Base-by-base conservation (phyloP, 2,329 filamentous ascomycete species). In the Penicillium sp. region DNA sequence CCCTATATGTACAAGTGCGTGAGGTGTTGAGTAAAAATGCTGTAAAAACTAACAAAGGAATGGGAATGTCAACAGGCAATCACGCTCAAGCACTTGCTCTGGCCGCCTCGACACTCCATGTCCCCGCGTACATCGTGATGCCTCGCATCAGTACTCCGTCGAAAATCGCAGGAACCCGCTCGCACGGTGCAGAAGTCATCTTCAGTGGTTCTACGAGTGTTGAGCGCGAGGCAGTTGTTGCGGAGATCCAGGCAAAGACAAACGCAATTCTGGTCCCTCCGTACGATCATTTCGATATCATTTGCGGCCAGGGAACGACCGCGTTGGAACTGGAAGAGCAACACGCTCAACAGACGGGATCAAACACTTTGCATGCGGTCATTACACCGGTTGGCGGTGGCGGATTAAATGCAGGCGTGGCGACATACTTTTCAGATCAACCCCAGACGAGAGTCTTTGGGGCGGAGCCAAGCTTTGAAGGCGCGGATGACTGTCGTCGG, bases 31-130 rank as follows among this genome's bases (percentile, higher is more conserved):
- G 18, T 3, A 18, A 18, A 18, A 18, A 18, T 18, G 18, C 2
- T 18, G 18, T 18, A 18, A 18, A 18, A 18, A 18, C 3, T 18
- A 18, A 18, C 18, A 18, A 85, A 65, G 90, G 89, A 91, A 71
- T 43, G 59, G 18, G 18, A 18, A 18, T 18, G 18, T 25, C 25
- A 11, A 9, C 54, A 91, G 90, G 91, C 50, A 97, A 97, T 71
- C 93, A 97, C 66, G 91, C 91, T 0, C 90, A 95, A 75, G 91
- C 93, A 1, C 82, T 97, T 48, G 82, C 91, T 2, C 84, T 96
- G 43, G 91, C 91, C 0, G 90, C 91, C 2, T 77, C 76, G 13
- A 84, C 84, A 34, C 81, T 85, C 63, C 73, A 76, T 45, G 83
- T 96, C 53, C 84, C 85, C 9, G 88, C 89, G 0, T 82, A 91